phyloP scores from a whole-genome alignment of 2,329 filamentous ascomycete genomes.

The Trichoderma sp. region DNA sequence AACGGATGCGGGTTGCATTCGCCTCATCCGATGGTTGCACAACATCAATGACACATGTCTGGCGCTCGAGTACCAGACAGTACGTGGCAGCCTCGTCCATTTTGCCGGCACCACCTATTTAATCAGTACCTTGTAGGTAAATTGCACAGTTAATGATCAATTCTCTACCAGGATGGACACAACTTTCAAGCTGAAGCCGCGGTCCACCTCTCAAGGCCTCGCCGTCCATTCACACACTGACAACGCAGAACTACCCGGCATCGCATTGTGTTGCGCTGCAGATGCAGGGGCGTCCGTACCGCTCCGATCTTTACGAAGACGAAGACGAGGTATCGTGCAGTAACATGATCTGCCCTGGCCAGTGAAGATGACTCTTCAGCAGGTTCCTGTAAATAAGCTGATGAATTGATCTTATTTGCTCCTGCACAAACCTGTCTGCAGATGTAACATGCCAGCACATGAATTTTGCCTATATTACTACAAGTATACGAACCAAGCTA shows the following conservation, averaged over 20 bases:
- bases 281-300: constrained; percentile 9
- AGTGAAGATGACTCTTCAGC: neutral
- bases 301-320: neutral
- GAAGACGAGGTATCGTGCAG: neutral
- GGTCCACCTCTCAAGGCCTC: neutral
- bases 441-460: constrained; percentile 2
- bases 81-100: neutral
- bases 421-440: neutral
- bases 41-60: constrained; percentile 1
- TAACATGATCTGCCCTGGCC: neutral
- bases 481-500: neutral
- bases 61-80: neutral
- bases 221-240: constrained; percentile 9
- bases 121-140: neutral
- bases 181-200: constrained; percentile 4
- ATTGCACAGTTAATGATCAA: too few relatives aligned
- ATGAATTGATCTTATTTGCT: neutral
- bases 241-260: constrained; percentile 7
- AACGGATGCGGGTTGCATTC: neutral
- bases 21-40: neutral
- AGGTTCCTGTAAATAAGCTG: constrained; percentile 1
- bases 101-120: neutral
- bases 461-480: neutral
- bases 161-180: neutral
- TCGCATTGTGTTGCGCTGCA: constrained; percentile 9